Evolutionary conservation across 805 yeast species (phyloP).

Genomic region (Wickerhamomyces pijperi): DNA sequence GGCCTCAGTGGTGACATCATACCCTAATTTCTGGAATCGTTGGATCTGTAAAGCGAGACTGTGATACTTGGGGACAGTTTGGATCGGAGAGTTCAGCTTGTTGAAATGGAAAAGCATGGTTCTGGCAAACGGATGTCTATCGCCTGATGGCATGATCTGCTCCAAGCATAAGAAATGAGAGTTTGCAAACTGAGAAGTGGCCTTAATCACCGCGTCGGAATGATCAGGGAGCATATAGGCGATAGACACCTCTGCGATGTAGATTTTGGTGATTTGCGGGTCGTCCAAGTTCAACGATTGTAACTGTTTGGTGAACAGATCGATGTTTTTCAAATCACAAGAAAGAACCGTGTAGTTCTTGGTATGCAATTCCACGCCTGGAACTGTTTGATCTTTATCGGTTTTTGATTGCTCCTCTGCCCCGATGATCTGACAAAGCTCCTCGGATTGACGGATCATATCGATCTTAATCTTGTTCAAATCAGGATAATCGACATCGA

Average conservation of each 20-base stretch:
- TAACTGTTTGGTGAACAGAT: constrained; percentile 22
- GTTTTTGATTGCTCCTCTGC: constrained; percentile 1
- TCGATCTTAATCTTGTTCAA: constrained; percentile 43
- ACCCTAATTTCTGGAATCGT: constrained; percentile 40
- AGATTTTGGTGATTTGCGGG: constrained; percentile 35
- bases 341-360: constrained; percentile 45
- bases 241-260: constrained; percentile 73
- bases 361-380: constrained; percentile 25
- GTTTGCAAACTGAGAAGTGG: constrained; percentile 30
- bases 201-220: constrained; percentile 50
- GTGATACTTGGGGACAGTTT: constrained; percentile 50
- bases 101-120: constrained; percentile 67
- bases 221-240: constrained; percentile 64
- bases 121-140: constrained; percentile 53
- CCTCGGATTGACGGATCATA: constrained; percentile 37
- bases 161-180: constrained; percentile 60
- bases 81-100: constrained; percentile 55
- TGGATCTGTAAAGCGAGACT: constrained; percentile 33
- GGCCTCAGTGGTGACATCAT: constrained; percentile 32
- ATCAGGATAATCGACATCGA: constrained; percentile 72
- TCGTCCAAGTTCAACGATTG: constrained; percentile 11
- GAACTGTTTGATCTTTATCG: constrained; percentile 1
- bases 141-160: constrained; percentile 59
- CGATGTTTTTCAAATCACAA: constrained; percentile 49
- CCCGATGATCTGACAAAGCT: constrained; percentile 36